These are phyloP conservation scores for Lasiodiplodia sp. DNA, from an alignment of 2,329 filamentous ascomycete species.

Conservation along the genomic window DNA sequence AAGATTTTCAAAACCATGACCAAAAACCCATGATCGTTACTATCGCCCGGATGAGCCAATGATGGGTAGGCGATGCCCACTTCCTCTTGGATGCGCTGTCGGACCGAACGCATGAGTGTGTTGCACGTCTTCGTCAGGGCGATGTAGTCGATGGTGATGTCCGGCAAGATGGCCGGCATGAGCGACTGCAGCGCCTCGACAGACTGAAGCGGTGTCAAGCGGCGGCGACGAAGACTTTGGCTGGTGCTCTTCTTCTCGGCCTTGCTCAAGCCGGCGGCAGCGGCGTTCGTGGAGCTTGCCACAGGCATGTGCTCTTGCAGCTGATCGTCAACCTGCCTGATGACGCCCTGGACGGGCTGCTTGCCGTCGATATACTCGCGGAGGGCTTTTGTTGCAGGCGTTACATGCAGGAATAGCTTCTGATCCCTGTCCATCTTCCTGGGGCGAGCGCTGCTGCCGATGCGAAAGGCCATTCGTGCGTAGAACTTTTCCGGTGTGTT, in stretches of 20 bases:
- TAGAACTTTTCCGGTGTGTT: background rate
- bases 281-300: background rate
- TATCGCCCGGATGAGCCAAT: background rate
- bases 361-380: slow-evolving; percentile 1
- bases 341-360: slow-evolving; percentile 1
- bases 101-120: background rate
- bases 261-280: background rate
- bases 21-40: slow-evolving; percentile 2
- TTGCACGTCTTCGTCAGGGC: slow-evolving; percentile 7
- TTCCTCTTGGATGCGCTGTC: background rate
- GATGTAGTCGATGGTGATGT: background rate
- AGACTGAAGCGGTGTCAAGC: background rate
- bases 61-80: background rate
- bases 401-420: background rate
- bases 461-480: slow-evolving; percentile 13
- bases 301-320: background rate
- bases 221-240: background rate
- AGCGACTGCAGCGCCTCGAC: background rate
- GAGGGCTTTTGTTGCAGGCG: background rate
- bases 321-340: background rate
- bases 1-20: background rate
- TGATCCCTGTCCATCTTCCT: background rate
- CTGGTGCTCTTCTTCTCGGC: background rate
- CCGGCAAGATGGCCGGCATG: background rate
- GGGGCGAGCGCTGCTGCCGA: background rate